Evolutionary conservation across 2,329 filamentous ascomycete genomes (phyloP).

Genomic region (Fusarium circinatum): DNA sequence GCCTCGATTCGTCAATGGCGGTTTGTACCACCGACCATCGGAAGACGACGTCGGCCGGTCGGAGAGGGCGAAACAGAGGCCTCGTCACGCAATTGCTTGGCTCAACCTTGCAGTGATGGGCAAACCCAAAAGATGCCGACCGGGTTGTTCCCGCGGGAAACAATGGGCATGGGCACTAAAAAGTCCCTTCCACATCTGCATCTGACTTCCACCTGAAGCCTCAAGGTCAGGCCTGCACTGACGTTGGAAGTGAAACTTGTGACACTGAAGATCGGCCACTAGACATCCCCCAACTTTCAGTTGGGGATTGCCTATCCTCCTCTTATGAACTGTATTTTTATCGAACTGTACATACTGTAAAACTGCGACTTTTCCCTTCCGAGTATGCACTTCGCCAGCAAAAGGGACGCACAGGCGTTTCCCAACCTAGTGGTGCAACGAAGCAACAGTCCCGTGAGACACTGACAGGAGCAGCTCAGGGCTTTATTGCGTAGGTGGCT

Average conservation of each 20-base stretch:
- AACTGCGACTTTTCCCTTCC: slow-evolving; percentile 8
- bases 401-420: neutral
- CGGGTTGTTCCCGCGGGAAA: neutral
- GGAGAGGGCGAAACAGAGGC: neutral
- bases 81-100: neutral
- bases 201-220: neutral
- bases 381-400: slow-evolving; percentile 17
- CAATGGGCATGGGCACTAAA: neutral
- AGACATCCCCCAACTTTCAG: neutral
- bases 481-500: slow-evolving; percentile 8
- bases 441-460: neutral
- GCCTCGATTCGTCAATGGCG: neutral
- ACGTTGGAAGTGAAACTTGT: slow-evolving; percentile 3
- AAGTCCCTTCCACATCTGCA: neutral
- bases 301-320: neutral
- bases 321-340: neutral
- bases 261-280: slow-evolving; percentile 14
- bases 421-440: neutral
- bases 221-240: neutral
- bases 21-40: neutral
- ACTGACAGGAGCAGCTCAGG: neutral
- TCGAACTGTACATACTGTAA: neutral
- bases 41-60: neutral
- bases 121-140: neutral
- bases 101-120: neutral